Evolutionary conservation across 805 yeast genomes (phyloP), one percentile per base, ranked within the genome.

Genomic region (Wickerhamomyces hampshirensis): DNA sequence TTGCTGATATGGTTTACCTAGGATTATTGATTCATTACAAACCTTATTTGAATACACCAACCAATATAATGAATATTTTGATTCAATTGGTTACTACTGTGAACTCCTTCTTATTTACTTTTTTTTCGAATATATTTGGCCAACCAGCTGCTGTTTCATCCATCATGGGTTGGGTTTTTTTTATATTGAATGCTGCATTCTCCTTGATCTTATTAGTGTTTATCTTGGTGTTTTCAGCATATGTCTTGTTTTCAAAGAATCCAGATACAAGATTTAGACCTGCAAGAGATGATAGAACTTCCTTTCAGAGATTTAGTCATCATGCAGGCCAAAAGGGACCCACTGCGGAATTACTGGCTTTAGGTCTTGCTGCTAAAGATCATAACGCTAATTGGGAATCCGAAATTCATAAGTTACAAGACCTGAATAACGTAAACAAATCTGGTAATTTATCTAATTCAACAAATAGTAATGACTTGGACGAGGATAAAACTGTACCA

Each of bases 101-200:
- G 38, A 89, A 89, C 61, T 84, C 96, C 23, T 80, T 87, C 60
- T 69, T 89, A 44, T 89, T 86, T 65, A 56, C 85, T 45, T 89
- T 89, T 67, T 89, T 87, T 56, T 84, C 95, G 4, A 80, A 83
- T 53, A 64, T 89, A 44, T 87, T 84, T 62, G 79, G 81, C 34
- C 96, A 88, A 63, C 80, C 86, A 7, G 80, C 78, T 15, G 73
- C 75, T 7, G 96, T 85, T 10, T 67, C 80, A 11, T 80, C 95
- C 1, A 75, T 89, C 38, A 85, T 89, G 95, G 97, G 94, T 1
- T 83, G 95, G 77, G 70, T 89, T 2, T 89, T 85, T 63, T 89
- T 89, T 59, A 71, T 89, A 38, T 59, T 89, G 58, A 89, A 89
- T 58, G 96, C 96, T 6, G 94, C 91, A 5, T 88, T 84, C 55